Evolutionary conservation across 2,329 filamentous ascomycete genomes (phyloP).

Genomic region (Venturia aucupariae): DNA sequence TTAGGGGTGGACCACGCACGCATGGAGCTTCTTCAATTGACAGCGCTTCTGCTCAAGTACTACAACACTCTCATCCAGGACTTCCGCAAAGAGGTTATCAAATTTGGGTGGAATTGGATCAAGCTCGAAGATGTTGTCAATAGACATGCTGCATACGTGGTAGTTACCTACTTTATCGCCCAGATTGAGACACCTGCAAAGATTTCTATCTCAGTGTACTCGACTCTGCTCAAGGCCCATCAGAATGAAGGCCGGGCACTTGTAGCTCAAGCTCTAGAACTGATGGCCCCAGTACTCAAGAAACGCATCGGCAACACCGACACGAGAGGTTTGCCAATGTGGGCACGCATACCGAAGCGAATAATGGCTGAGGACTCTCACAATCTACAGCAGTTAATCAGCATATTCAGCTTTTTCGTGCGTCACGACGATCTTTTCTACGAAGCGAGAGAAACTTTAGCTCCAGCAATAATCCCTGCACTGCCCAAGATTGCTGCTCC

Average conservation of each 20-base stretch:
- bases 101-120: conserved; percentile 98
- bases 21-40: conserved; percentile 92
- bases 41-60: conserved; percentile 91
- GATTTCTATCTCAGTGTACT: conserved; percentile 92
- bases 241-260: conserved; percentile 89
- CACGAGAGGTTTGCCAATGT: conserved; percentile 67
- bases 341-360: conserved; percentile 82
- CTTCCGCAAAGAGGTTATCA: conserved; percentile 93
- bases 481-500: conserved; percentile 79
- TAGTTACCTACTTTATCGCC: conserved; percentile 95
- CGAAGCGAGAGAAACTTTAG: conserved; percentile 85
- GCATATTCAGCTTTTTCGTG: conserved; percentile 95
- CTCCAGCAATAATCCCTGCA: conserved; percentile 78
- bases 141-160: conserved; percentile 94
- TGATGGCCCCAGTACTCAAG: conserved; percentile 88
- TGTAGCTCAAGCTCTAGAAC: conserved; percentile 87
- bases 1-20: conserved; percentile 84
- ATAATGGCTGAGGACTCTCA: conserved; percentile 91
- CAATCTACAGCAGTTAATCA: conserved; percentile 90
- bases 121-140: conserved; percentile 98
- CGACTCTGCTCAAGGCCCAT: conserved; percentile 81
- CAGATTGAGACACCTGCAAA: conserved; percentile 94
- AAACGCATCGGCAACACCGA: conserved; percentile 65
- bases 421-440: conserved; percentile 90
- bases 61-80: conserved; percentile 82